phyloP scores from a whole-genome alignment of 371 early-diverging fungal species.

The Quaeritorhiza haematococci region DNA sequence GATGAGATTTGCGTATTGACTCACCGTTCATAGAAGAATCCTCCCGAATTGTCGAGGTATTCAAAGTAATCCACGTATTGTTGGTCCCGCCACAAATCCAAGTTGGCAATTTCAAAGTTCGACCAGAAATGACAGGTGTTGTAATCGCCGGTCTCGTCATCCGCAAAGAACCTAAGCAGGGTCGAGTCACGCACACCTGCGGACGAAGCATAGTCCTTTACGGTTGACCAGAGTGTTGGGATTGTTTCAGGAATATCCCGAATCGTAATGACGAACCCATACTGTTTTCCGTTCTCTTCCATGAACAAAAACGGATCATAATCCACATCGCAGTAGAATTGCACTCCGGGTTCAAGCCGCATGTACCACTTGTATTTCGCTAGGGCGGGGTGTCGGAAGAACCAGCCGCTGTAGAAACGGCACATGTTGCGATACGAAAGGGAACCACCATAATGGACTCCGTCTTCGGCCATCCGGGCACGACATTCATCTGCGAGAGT shows the following conservation, averaged over 20 bases:
- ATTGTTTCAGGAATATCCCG: constrained; percentile 76
- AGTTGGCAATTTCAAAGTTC: constrained; percentile 92
- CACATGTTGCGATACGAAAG: constrained; percentile 94
- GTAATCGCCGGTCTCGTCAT: constrained; percentile 32
- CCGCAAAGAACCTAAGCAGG: constrained; percentile 5
- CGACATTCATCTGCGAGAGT: constrained; percentile 54
- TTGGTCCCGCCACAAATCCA: constrained; percentile 69
- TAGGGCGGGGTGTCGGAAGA: constrained; percentile 79
- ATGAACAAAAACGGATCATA: constrained; percentile 88
- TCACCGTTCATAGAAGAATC: constrained; percentile 87
- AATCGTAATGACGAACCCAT: constrained; percentile 72
- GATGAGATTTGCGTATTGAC: background rate
- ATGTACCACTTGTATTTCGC: constrained; percentile 88
- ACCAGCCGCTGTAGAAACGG: constrained; percentile 77
- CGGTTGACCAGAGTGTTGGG: constrained; percentile 71
- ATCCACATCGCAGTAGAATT: constrained; percentile 79
- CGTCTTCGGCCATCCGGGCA: constrained; percentile 51
- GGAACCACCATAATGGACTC: constrained; percentile 76
- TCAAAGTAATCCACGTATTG: constrained; percentile 74
- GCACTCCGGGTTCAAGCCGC: constrained; percentile 90
- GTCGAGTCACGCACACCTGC: too few relatives aligned
- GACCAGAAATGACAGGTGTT: constrained; percentile 93
- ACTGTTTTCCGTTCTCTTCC: constrained; percentile 75
- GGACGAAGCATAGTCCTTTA: constrained; percentile 28
- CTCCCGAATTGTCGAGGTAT: constrained; percentile 76